Percentiles rank a stretch among this genome's conserved stretches.
These are phyloP conservation scores for Domatiomyces globalis DNA, from an alignment of 2,329 filamentous ascomycete genomes.

Conservation along the genomic window DNA sequence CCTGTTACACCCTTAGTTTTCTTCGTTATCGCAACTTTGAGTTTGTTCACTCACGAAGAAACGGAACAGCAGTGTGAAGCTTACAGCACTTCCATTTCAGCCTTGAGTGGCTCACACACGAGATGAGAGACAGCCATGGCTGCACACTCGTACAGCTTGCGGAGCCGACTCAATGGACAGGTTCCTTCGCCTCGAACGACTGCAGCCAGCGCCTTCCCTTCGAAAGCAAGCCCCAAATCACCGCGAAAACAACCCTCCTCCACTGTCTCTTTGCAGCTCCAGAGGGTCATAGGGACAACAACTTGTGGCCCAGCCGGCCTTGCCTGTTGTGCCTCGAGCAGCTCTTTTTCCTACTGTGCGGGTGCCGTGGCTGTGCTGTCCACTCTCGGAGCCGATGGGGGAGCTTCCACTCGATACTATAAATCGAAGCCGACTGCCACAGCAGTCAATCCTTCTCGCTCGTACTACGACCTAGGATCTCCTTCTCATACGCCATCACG, in stretches of 20 bases:
- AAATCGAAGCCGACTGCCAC: conserved; percentile 61
- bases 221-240: conserved; percentile 3
- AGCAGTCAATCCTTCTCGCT: conserved; percentile 48
- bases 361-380: conserved; percentile 89
- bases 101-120: neutral
- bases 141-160: conserved; percentile 15
- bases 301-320: conserved; percentile 74
- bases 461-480: conserved; percentile 41
- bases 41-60: neutral
- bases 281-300: conserved; percentile 65
- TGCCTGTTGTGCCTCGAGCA: conserved; percentile 57
- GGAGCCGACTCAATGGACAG: conserved; percentile 14
- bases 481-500: conserved; percentile 41
- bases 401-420: conserved; percentile 70
- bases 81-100: neutral
- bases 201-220: conserved; percentile 5
- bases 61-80: neutral
- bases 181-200: conserved; percentile 10
- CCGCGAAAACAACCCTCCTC: conserved; percentile 8
- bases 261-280: conserved; percentile 11
- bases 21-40: neutral
- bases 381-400: conserved; percentile 52
- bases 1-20: neutral
- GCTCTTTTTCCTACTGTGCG: conserved; percentile 73
- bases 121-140: conserved; percentile 9